Evolutionary conservation across 192 early-diverging fungal species (phyloP).

Genomic region (Coemansia sp.): DNA sequence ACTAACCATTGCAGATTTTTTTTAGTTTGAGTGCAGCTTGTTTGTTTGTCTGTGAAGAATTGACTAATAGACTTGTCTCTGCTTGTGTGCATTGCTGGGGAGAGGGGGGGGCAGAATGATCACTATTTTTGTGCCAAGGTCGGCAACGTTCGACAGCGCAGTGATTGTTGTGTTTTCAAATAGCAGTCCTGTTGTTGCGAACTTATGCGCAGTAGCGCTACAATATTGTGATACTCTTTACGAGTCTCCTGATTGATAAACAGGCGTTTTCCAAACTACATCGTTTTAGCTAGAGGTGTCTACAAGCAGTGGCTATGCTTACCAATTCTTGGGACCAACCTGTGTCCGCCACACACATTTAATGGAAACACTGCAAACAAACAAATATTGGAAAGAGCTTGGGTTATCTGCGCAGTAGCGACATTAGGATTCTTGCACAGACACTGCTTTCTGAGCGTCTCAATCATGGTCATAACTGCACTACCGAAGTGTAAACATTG

Average conservation of each 20-base stretch:
- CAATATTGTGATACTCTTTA: neutral
- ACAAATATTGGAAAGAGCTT: neutral
- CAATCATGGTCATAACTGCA: neutral
- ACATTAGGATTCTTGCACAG: neutral
- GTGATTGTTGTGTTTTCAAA: neutral
- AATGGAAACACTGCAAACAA: neutral
- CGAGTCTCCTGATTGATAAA: neutral
- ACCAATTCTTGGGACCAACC: neutral
- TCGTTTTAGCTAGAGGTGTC: neutral
- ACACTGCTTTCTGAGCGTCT: neutral
- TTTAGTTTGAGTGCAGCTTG: neutral
- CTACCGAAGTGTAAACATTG: neutral
- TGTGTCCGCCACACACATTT: neutral
- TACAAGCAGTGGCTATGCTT: neutral
- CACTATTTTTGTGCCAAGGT: neutral
- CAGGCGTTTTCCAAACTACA: neutral
- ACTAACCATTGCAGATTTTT: neutral
- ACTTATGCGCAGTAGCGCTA: neutral
- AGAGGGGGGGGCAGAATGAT: neutral
- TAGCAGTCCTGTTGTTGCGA: neutral
- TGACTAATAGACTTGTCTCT: neutral
- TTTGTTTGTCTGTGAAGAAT: neutral
- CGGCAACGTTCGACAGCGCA: neutral
- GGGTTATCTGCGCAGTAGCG: neutral
- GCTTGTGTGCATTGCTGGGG: neutral